Evolutionary conservation across 306 rosid species (phyloP).

Genomic region (Trifolium repens): DNA sequence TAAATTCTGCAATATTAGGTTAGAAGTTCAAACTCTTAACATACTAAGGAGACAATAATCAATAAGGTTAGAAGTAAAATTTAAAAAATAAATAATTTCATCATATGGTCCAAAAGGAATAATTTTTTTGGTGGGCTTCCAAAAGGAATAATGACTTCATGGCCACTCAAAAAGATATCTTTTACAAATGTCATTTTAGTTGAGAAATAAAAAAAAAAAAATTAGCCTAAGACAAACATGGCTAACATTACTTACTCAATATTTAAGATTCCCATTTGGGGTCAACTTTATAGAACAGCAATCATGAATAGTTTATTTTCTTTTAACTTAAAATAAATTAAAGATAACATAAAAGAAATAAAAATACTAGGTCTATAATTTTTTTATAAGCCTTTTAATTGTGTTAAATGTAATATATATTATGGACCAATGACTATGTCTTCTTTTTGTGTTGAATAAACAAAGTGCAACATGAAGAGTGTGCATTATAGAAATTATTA

Average conservation of each 20-base stretch:
- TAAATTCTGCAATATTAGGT: background rate
- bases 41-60: background rate
- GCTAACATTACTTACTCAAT: conserved; percentile 5
- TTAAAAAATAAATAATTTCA: background rate
- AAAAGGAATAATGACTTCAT: conserved; percentile 37
- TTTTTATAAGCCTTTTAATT: conserved; percentile 23
- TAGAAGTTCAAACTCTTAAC: background rate
- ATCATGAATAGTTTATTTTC: conserved; percentile 18
- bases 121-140: no score
- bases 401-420: conserved; percentile 12
- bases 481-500: conserved; percentile 27
- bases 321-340: background rate
- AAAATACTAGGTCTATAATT: conserved; percentile 33
- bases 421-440: conserved; percentile 12
- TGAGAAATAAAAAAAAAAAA: conserved; percentile 32
- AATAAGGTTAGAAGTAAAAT: background rate
- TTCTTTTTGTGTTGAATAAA: conserved; percentile 33
- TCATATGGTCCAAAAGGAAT: conserved; percentile 37
- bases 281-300: conserved; percentile 44
- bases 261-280: conserved; percentile 36
- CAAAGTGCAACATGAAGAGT: conserved; percentile 38
- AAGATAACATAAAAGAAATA: background rate
- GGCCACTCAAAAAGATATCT: conserved; percentile 32
- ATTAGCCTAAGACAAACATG: conserved; percentile 37
- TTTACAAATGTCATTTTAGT: conserved; percentile 29